Conservation (phyloP, 2,329 filamentous ascomycete species). For the Colletotrichum sp. region DNA sequence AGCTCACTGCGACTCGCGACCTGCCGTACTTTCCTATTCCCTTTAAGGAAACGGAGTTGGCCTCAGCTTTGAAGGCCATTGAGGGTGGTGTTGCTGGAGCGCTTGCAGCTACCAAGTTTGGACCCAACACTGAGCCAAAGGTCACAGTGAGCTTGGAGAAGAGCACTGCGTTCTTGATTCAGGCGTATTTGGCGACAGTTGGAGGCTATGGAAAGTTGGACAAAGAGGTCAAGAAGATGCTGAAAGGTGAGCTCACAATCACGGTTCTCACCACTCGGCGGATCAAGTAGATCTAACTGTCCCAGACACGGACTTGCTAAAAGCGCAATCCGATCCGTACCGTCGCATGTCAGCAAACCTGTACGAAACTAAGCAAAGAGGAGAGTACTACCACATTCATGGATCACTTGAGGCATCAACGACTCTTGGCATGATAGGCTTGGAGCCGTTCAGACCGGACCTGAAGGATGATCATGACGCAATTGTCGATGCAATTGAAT, state of each 20-base stretch:
- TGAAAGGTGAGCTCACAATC: conserved; percentile 30
- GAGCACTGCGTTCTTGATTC: conserved; percentile 47
- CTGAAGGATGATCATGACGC: conserved; percentile 61
- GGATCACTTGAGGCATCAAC: conserved; percentile 75
- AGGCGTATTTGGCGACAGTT: conserved; percentile 39
- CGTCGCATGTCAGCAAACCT: conserved; percentile 76
- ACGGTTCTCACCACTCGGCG: background rate
- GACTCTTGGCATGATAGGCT: conserved; percentile 72
- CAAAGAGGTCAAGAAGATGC: conserved; percentile 31
- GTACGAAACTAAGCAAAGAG: conserved; percentile 69
- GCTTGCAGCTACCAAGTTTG: conserved; percentile 31
- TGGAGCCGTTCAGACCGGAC: conserved; percentile 65
- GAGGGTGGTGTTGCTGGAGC: conserved; percentile 40
- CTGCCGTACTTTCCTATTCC: conserved; percentile 51
- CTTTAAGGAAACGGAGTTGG: conserved; percentile 51
- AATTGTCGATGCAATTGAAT: conserved; percentile 65
- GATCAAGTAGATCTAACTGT: background rate
- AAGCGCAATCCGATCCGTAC: conserved; percentile 74
- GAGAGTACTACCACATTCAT: conserved; percentile 78
- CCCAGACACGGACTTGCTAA: conserved; percentile 72
- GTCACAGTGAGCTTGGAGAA: conserved; percentile 41
- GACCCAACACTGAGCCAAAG: conserved; percentile 3
- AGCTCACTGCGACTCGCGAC: conserved; percentile 38
- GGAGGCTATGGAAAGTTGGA: conserved; percentile 44
- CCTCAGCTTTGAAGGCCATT: conserved; percentile 48